Evolutionary conservation across 2,329 filamentous ascomycete genomes (phyloP).

Genomic region (Penicillium decumbens): DNA sequence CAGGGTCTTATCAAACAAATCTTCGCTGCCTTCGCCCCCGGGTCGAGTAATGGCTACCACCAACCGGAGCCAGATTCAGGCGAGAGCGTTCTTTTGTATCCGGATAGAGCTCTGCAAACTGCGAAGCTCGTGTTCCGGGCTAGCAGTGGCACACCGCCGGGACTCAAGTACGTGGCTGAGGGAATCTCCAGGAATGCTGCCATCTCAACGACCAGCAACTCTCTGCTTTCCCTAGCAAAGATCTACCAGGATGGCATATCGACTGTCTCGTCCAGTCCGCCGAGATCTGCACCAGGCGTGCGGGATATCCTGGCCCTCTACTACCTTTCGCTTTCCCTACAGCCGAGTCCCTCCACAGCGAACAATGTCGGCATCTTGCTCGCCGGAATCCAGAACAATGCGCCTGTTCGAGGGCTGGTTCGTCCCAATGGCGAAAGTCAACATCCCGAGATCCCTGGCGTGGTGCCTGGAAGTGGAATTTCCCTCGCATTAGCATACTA

Average conservation of each 20-base stretch:
- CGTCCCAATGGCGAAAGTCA: constrained; percentile 36
- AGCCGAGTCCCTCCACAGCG: constrained; percentile 93
- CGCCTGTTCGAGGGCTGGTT: constrained; percentile 38
- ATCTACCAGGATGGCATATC: constrained; percentile 97
- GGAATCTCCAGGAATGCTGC: constrained; percentile 71
- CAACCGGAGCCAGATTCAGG: constrained; percentile 32
- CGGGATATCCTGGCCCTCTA: constrained; percentile 92
- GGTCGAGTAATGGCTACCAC: constrained; percentile 38
- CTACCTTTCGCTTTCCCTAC: constrained; percentile 87
- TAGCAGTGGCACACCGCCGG: constrained; percentile 67
- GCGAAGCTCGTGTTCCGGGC: constrained; percentile 75
- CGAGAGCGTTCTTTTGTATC: constrained; percentile 72
- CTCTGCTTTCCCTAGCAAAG: constrained; percentile 87
- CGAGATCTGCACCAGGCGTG: constrained; percentile 67
- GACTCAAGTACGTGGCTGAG: constrained; percentile 66
- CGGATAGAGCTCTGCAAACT: constrained; percentile 76
- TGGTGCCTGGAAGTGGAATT: constrained; percentile 79
- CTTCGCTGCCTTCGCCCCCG: constrained; percentile 61
- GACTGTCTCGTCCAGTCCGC: constrained; percentile 56
- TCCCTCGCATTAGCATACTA: constrained; percentile 89
- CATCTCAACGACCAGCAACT: constrained; percentile 91
- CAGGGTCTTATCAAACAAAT: constrained; percentile 74
- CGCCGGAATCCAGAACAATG: constrained; percentile 80
- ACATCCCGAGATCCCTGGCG: constrained; percentile 63
- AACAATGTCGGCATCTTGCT: constrained; percentile 97